Evolutionary conservation across 257 asterid genomes (phyloP), one percentile per base, ranked within the genome.

Genomic region (Pogostemon cablin): DNA sequence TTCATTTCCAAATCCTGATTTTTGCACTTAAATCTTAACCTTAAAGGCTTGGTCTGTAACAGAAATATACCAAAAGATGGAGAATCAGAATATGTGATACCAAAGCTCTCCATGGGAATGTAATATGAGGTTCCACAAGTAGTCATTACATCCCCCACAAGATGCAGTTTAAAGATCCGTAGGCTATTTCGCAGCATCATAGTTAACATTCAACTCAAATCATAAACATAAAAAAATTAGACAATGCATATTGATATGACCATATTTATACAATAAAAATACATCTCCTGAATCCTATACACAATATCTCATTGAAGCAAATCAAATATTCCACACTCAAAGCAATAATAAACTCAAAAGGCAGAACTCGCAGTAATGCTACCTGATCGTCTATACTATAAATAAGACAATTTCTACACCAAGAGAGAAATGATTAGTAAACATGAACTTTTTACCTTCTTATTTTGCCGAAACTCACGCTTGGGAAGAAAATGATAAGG

Each of bases 401-500:
- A 25, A 1, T 25, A 25, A 37, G 67, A 48, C 53, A 56, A 58
- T 42, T 53, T 37, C 32, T 25, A 56, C 53, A 56, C 17, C 32
- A 7, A 2, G 2, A 25, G 53, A n/a, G 46, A 61, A 74, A 38
- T 25, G 34, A 25, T 7, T 0, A 42, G 12, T n/a, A 65, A 20
- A 4, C 32, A 53, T 46, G 47, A 7, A 52, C 41, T 0, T 5
- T 10, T 32, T 76, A 89, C 98, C 99, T 93, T 93, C 77, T 83
- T 89, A 59, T 75, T 83, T 81, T 72, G 87, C 34, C 80, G 85
- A 67, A 87, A 84, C 78, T 87, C 99, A 0, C 96, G 97, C 81
- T 93, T 93, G 68, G 97, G 97, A 73, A 91, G 95, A 84, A 93
- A 93, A 77, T 93, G 95, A 81, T 77, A 17, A 70, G 96, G 96